These are phyloP conservation scores for Ambrosia hybrid DNA, from an alignment of 140 eudicot species.

Conservation along the genomic window DNA sequence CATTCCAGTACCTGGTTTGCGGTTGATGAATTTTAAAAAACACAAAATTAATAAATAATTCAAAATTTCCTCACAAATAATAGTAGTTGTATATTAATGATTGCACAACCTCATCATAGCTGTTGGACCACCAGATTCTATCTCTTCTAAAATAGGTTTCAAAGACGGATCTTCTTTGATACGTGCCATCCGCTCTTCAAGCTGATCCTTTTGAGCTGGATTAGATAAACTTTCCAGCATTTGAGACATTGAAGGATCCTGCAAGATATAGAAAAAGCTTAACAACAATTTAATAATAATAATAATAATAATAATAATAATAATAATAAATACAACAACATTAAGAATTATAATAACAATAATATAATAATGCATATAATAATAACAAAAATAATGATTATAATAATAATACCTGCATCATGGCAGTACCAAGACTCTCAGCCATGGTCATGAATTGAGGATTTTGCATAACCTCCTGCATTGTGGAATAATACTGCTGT, in stretches of 20 bases:
- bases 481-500: slow-evolving; percentile 75
- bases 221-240: slow-evolving; percentile 84
- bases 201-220: slow-evolving; percentile 71
- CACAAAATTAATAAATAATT: background rate
- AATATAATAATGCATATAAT: background rate
- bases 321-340: background rate
- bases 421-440: slow-evolving; percentile 85
- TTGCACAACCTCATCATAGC: slow-evolving; percentile 86
- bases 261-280: slow-evolving; percentile 18
- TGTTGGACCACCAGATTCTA: slow-evolving; percentile 91
- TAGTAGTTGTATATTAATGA: background rate
- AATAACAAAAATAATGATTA: background rate
- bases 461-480: slow-evolving; percentile 97
- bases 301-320: background rate
- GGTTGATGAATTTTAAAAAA: background rate
- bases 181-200: slow-evolving; percentile 84
- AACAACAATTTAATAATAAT: background rate
- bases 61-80: background rate
- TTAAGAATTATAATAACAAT: too few relatives aligned
- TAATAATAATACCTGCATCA: slow-evolving; percentile 71
- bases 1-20: slow-evolving; percentile 85
- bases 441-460: slow-evolving; percentile 96
- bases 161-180: slow-evolving; percentile 84
- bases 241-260: slow-evolving; percentile 83
- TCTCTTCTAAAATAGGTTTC: slow-evolving; percentile 91